A percentile compares a stretch with the other conserved stretches of the same genome.
Evolutionary conservation across 2,329 filamentous ascomycete species (phyloP).

Genomic region (Pseudohalonectria lignicola): DNA sequence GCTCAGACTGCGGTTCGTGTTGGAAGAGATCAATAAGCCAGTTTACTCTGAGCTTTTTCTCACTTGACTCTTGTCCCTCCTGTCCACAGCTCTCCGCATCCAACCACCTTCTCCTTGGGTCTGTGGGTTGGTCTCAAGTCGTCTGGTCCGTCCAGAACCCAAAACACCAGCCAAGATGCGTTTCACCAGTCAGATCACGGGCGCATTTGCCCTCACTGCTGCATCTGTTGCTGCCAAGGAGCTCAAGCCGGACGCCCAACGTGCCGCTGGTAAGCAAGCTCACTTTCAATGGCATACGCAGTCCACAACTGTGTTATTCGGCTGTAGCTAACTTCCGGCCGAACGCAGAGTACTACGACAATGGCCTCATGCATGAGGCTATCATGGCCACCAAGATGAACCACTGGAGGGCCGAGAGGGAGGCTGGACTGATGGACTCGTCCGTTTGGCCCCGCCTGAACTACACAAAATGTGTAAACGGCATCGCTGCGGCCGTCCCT

Average conservation of each 20-base stretch:
- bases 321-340: not conserved
- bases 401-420: conserved; percentile 2
- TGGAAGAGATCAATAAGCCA: too few relatives aligned
- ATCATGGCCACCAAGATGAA: conserved; percentile 3
- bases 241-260: conserved; percentile 2
- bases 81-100: not conserved
- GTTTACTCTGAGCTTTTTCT: not conserved
- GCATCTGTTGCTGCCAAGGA: conserved; percentile 1
- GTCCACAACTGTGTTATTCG: not conserved
- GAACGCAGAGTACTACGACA: not conserved
- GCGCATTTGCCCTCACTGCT: not conserved
- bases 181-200: not conserved
- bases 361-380: not conserved
- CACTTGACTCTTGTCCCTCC: not conserved
- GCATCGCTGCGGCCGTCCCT: conserved; percentile 2
- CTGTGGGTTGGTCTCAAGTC: not conserved
- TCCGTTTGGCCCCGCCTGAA: conserved; percentile 3
- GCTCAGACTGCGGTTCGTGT: not conserved
- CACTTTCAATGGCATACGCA: not conserved
- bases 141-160: not conserved
- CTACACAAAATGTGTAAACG: conserved; percentile 4
- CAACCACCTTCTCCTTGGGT: not conserved
- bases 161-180: not conserved
- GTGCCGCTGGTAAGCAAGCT: not conserved
- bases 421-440: conserved; percentile 2